Conservation (phyloP, 129 eudicot species). For the Helianthus tuberosus region DNA sequence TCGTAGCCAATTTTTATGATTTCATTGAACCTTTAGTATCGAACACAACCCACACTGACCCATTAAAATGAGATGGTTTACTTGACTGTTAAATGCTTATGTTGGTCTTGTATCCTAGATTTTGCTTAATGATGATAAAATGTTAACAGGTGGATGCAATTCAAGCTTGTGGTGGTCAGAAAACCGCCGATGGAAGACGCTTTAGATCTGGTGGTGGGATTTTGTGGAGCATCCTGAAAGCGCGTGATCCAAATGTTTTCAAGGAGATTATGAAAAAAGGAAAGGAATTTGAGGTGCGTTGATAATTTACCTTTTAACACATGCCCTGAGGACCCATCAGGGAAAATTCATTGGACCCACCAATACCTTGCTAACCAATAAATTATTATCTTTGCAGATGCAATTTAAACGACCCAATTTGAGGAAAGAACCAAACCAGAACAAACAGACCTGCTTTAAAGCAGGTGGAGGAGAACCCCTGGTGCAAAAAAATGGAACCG, state of each 20-base stretch:
- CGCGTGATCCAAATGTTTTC: slow-evolving; percentile 79
- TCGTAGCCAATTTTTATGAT: neutral
- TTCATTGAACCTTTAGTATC: neutral
- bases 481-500: slow-evolving; percentile 28
- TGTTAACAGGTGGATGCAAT: slow-evolving; percentile 81
- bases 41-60: neutral
- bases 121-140: slow-evolving; percentile 17
- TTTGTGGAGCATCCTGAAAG: slow-evolving; percentile 71
- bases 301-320: neutral
- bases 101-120: neutral
- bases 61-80: slow-evolving; percentile 1
- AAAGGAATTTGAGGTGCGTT: slow-evolving; percentile 89
- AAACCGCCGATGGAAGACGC: slow-evolving; percentile 69
- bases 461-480: slow-evolving; percentile 14
- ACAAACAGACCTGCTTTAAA: slow-evolving; percentile 10
- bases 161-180: slow-evolving; percentile 96
- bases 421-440: slow-evolving; percentile 32
- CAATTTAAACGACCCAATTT: slow-evolving; percentile 51
- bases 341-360: too few relatives aligned
- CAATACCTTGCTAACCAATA: too few relatives aligned
- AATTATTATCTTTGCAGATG: slow-evolving; percentile 48
- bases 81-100: neutral
- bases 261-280: slow-evolving; percentile 94
- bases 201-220: slow-evolving; percentile 72
- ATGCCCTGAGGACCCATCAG: too few relatives aligned